Conservation (phyloP, 2,329 filamentous ascomycete genomes). For the Neophaeococcomyces aloes region DNA sequence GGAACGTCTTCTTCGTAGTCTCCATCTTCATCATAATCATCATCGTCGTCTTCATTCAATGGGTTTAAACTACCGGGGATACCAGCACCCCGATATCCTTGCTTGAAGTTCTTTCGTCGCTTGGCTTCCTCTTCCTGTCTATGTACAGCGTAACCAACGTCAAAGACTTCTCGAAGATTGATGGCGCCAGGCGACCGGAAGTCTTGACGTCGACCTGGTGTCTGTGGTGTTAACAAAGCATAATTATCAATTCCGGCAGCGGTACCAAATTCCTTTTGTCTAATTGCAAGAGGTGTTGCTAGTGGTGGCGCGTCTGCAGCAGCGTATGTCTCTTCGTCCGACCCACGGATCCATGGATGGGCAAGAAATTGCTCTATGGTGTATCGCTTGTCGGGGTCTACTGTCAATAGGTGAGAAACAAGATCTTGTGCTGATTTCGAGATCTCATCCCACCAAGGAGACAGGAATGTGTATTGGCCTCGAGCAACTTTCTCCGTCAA, state of each 20-base stretch:
- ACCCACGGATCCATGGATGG: constrained; percentile 85
- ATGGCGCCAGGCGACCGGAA: constrained; percentile 93
- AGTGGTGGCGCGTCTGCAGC: constrained; percentile 60
- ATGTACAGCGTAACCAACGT: constrained; percentile 96
- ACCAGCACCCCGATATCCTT: constrained; percentile 53
- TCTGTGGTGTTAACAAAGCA: constrained; percentile 42
- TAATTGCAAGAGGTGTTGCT: constrained; percentile 52
- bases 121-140: constrained; percentile 93
- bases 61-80: constrained; percentile 50
- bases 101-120: constrained; percentile 69
- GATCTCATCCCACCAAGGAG: constrained; percentile 98
- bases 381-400: constrained; percentile 90
- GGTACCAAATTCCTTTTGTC: constrained; percentile 46
- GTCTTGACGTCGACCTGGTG: constrained; percentile 58
- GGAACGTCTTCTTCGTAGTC: constrained; percentile 43
- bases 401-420: constrained; percentile 83
- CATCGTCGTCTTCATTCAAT: constrained; percentile 54
- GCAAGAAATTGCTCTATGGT: constrained; percentile 84
- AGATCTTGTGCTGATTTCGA: constrained; percentile 90
- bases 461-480: constrained; percentile 94
- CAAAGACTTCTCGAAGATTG: constrained; percentile 93
- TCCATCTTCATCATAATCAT: constrained; percentile 56
- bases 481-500: constrained; percentile 95
- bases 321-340: constrained; percentile 55
- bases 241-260: constrained; percentile 41